These are phyloP conservation scores for Leishmania martiniquensis DNA, from an alignment of 208 protist species.

Conservation along the genomic window DNA sequence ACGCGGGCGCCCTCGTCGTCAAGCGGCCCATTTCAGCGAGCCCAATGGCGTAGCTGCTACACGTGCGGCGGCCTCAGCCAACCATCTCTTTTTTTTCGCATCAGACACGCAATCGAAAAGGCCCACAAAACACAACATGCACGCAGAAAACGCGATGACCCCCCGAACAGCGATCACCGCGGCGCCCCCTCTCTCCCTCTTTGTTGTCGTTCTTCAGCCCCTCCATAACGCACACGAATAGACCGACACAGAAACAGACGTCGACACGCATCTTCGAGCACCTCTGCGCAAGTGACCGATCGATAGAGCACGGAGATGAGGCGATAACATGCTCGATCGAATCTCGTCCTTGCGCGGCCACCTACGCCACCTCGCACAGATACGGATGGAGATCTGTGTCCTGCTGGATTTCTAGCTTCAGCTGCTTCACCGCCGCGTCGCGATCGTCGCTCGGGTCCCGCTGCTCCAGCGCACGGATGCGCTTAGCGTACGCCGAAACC, in stretches of 20 bases:
- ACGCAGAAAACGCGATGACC: not conserved
- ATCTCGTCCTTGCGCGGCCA: not conserved
- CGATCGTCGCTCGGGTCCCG: slow-evolving; percentile 17
- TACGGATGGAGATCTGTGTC: slow-evolving; percentile 41
- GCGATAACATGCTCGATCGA: not conserved
- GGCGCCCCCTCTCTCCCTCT: not conserved
- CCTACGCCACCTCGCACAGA: slow-evolving; percentile 13
- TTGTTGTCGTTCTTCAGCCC: not conserved
- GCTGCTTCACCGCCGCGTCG: slow-evolving; percentile 34
- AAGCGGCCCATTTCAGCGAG: not conserved
- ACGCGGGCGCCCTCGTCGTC: not conserved
- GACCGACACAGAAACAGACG: too few species aligned
- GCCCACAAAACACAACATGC: not conserved
- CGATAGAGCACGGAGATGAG: not conserved
- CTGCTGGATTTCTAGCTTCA: slow-evolving; percentile 57
- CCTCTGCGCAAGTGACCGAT: not conserved
- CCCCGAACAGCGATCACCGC: too few species aligned
- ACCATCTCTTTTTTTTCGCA: too few species aligned
- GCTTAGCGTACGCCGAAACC: slow-evolving; percentile 68
- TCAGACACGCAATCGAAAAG: too few species aligned
- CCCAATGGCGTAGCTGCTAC: not conserved
- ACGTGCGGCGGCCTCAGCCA: not conserved
- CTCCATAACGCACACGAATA: not conserved
- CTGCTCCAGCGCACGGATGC: slow-evolving; percentile 58
- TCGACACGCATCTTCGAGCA: too few species aligned